phyloP scores from a whole-genome alignment of 495 filamentous ascomycete species.

The Aspergillus panamensis region DNA sequence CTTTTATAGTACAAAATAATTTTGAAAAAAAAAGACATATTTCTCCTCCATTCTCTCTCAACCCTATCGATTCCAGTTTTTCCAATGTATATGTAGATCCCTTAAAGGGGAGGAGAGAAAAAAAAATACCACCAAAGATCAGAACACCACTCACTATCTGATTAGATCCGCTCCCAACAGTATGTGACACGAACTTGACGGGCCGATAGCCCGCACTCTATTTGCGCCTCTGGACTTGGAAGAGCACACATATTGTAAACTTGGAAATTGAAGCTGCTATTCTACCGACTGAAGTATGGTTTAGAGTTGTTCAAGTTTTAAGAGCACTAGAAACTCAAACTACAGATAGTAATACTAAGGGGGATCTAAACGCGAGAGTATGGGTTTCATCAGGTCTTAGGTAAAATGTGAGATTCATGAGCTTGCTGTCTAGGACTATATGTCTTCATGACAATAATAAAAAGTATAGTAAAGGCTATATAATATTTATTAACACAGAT shows the following conservation, averaged over 20 bases:
- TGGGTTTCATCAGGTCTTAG: too few species aligned
- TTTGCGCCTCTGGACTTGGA: neutral
- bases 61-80: neutral
- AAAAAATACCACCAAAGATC: neutral
- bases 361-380: too few species aligned
- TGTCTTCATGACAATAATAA: neutral
- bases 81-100: neutral
- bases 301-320: too few species aligned
- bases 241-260: neutral
- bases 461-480: neutral
- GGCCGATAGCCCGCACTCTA: neutral
- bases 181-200: neutral
- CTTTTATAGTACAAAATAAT: too few species aligned
- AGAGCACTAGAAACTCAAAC: too few species aligned
- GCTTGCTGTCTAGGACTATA: too few species aligned
- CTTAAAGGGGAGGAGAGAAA: neutral
- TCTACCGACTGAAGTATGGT: too few species aligned
- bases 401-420: too few species aligned
- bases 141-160: neutral
- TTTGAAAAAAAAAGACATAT: too few species aligned
- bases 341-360: too few species aligned
- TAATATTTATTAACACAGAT: neutral
- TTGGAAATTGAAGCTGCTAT: too few species aligned
- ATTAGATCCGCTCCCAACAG: neutral
- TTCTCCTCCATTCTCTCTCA: too few species aligned